Conservation (phyloP, 208 protist genomes). For the Naegleria gruberi region DNA sequence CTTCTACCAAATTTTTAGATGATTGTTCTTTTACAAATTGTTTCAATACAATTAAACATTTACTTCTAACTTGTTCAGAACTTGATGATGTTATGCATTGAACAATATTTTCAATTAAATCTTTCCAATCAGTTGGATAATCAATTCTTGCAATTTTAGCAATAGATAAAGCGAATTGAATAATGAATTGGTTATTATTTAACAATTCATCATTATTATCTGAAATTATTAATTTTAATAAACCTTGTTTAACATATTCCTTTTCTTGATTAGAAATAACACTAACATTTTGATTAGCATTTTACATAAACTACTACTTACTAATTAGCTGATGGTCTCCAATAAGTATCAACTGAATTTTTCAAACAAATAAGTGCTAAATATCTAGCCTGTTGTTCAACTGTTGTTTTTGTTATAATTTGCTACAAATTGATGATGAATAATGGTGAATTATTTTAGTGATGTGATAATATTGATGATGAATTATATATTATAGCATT, state of each 20-base stretch:
- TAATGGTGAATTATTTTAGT: background rate
- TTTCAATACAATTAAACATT: background rate
- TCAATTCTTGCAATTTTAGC: slow-evolving; percentile 9
- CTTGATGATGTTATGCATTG: background rate
- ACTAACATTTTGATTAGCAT: background rate
- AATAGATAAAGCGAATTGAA: background rate
- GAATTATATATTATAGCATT: no score
- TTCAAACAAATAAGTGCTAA: background rate
- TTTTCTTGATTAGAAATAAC: background rate
- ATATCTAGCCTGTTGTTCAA: background rate
- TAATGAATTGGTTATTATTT: background rate
- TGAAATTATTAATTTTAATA: background rate
- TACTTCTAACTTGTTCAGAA: background rate
- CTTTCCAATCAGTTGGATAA: background rate
- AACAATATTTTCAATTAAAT: background rate
- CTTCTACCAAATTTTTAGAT: background rate
- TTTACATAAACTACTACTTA: background rate
- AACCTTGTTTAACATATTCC: background rate
- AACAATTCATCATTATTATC: background rate
- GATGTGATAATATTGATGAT: background rate
- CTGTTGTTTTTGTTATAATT: background rate
- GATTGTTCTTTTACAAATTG: slow-evolving; percentile 6
- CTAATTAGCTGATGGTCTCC: background rate
- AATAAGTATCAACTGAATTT: background rate
- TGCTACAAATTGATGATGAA: background rate